Evolutionary conservation across 305 asterid species (phyloP).

Genomic region (Plantago coronopus): DNA sequence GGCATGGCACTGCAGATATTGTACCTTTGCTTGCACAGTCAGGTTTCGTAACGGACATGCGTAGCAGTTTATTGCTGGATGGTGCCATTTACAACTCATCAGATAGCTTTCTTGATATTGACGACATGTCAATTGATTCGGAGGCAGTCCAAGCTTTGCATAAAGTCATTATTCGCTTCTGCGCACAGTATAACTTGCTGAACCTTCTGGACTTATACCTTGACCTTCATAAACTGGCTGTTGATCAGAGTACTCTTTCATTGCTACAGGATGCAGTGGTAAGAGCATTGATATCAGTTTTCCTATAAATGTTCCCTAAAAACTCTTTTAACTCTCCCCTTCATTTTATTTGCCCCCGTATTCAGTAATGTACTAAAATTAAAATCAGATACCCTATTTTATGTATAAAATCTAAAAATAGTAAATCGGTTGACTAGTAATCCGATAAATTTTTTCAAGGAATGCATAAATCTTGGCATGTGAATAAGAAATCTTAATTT

Average conservation of each 20-base stretch:
- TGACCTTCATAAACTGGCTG: slow-evolving; percentile 78
- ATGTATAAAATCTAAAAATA: too few species aligned
- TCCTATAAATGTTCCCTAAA: slow-evolving; percentile 22
- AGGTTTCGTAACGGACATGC: slow-evolving; percentile 53
- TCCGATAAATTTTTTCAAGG: too few species aligned
- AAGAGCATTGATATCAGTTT: too few species aligned
- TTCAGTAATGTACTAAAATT: too few species aligned
- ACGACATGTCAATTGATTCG: slow-evolving; percentile 46
- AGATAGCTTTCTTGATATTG: slow-evolving; percentile 44
- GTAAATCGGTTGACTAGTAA: too few species aligned
- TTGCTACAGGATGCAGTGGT: slow-evolving; percentile 71
- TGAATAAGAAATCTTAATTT: too few species aligned
- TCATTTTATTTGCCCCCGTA: too few species aligned
- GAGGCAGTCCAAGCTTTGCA: slow-evolving; percentile 71
- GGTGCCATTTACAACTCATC: slow-evolving; percentile 48
- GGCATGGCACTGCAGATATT: slow-evolving; percentile 69
- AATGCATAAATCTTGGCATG: too few species aligned
- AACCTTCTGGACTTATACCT: slow-evolving; percentile 85
- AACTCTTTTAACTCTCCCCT: too few species aligned
- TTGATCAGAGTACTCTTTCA: slow-evolving; percentile 60
- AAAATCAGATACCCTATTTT: too few species aligned
- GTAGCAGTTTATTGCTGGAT: slow-evolving; percentile 37
- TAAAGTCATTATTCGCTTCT: slow-evolving; percentile 65
- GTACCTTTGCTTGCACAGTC: slow-evolving; percentile 79
- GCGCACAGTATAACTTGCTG: slow-evolving; percentile 77